Percentiles rank a stretch among this genome's conserved stretches.
Evolutionary conservation across 108 stramenopile genomes (phyloP).

Genomic region (Parietichytrium sp.): DNA sequence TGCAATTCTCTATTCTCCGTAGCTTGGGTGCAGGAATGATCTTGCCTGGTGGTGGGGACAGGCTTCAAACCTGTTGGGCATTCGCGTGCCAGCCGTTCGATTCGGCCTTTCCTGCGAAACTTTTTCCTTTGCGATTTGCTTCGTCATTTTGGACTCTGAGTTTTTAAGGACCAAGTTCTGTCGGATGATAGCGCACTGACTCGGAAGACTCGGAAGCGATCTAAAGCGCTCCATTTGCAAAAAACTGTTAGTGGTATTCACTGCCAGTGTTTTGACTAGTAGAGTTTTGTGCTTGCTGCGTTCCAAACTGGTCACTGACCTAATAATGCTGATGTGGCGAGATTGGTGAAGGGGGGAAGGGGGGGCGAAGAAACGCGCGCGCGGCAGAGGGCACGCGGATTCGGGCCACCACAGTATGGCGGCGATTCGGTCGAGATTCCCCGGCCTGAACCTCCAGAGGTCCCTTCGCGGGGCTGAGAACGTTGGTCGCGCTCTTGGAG

Average conservation of each 20-base stretch:
- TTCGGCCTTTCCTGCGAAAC: neutral
- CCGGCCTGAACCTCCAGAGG: neutral
- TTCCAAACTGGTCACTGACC: neutral
- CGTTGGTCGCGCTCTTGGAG: neutral
- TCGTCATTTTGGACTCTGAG: neutral
- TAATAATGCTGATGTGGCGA: neutral
- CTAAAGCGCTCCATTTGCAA: neutral
- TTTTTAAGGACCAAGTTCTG: neutral
- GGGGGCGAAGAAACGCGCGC: neutral
- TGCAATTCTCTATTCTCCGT: no score
- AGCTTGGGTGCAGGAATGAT: no score
- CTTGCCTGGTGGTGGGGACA: constrained; percentile 28
- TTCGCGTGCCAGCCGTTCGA: constrained; percentile 38
- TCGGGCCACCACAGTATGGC: neutral
- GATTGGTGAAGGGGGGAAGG: neutral
- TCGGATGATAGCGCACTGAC: neutral
- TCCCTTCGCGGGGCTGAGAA: neutral
- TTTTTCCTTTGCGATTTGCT: neutral
- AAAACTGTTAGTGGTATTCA: neutral
- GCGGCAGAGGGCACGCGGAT: neutral
- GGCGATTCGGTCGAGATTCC: neutral
- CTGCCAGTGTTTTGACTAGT: neutral
- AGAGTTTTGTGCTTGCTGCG: neutral
- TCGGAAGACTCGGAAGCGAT: neutral
- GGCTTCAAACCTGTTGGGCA: constrained; percentile 40